Evolutionary conservation across 2,329 filamentous ascomycete species (phyloP), one percentile per base, ranked within the genome.

Genomic region (Diaporthe sp.): DNA sequence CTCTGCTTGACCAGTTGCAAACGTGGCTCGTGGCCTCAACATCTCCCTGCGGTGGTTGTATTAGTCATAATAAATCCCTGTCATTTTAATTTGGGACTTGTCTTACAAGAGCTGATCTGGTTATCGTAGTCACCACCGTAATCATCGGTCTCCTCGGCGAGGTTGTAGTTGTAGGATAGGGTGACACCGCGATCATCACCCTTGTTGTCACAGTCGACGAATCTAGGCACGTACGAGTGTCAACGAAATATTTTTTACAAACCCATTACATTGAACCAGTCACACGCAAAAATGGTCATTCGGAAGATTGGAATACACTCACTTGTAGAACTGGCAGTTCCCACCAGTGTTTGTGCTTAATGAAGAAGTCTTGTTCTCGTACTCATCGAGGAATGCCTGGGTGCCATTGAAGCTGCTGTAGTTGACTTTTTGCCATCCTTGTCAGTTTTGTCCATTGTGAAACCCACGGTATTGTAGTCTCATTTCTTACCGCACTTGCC

Each of bases 271-370:
- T 28, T 40, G 35, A 7, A 15, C 5, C 4, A 10, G n/a, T 1
- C 30, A 52, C 22, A 19, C 1, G 19, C 6, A 12, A 7, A 12
- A 3, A 2, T 35, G 19, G 6, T 22, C 5, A 33, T 28, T 30
- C 17, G 13, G 2, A 30, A 30, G n/a, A 3, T 38, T 38, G 35
- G 5, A 3, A 19, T 22, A n/a, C 0, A 68, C 64, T 68, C 22
- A 68, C 64, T 68, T 68, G 17, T 68, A 68, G n/a, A 68, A 54
- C 10, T 68, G 64, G 64, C 64, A 68, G 22, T 40, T 54, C 4
- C 64, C 64, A 4, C 64, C 64, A 28, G 64, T 68, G 33, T 68
- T 68, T 7, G 64, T 54, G 64, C 64, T 68, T 4, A 68, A 2
- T 0, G 45, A 68, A 2, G 64, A 54, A 7, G 64, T 68, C 15